phyloP scores from a whole-genome alignment of 768 basidiomycete species.

The Pleurotus sapidus region DNA sequence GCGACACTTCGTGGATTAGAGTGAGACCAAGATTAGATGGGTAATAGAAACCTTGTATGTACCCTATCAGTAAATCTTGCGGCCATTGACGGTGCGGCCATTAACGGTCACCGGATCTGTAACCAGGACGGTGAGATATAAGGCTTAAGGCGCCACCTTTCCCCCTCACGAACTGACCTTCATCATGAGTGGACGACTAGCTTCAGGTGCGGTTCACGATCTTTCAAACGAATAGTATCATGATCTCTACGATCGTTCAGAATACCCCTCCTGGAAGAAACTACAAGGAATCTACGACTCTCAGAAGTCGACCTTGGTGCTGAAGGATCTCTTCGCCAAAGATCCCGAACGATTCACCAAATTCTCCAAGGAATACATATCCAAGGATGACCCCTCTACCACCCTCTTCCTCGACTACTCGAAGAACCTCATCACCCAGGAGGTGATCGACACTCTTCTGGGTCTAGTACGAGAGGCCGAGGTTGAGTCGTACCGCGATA shows the following conservation, averaged over 20 bases:
- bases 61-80: conserved; percentile 3
- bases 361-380: conserved; percentile 76
- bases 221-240: neutral
- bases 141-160: neutral
- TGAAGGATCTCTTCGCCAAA: conserved; percentile 90
- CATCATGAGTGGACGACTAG: conserved; percentile 60
- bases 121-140: neutral
- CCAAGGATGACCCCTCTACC: conserved; percentile 60
- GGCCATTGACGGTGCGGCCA: conserved; percentile 4
- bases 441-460: conserved; percentile 77
- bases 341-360: conserved; percentile 86
- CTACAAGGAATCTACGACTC: conserved; percentile 81
- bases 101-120: neutral
- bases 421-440: conserved; percentile 91
- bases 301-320: conserved; percentile 68
- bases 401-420: conserved; percentile 94
- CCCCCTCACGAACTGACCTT: neutral
- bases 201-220: conserved; percentile 41
- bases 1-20: no score
- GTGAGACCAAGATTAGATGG: no score
- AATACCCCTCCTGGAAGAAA: conserved; percentile 88
- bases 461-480: conserved; percentile 81
- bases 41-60: neutral
- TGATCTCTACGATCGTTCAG: conserved; percentile 34
- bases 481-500: conserved; percentile 81